Evolutionary conservation across 257 asterid genomes (phyloP).

Genomic region (Eustoma russellianum): DNA sequence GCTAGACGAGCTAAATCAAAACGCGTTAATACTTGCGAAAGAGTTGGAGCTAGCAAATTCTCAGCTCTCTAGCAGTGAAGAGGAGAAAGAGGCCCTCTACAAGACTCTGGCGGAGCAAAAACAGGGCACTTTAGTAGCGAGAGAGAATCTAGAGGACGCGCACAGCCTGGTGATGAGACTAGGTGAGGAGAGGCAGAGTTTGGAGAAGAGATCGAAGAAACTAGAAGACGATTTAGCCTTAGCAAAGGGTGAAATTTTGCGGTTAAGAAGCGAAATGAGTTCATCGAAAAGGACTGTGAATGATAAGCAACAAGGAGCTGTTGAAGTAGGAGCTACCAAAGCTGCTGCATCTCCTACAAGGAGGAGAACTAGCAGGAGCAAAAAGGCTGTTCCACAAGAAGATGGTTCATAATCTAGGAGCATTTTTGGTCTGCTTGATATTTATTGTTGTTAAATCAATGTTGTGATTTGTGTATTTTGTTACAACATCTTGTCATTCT

Average conservation of each 20-base stretch:
- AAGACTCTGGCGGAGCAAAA: slow-evolving; percentile 54
- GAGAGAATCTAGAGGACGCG: slow-evolving; percentile 82
- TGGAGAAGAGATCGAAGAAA: slow-evolving; percentile 47
- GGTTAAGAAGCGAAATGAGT: slow-evolving; percentile 46
- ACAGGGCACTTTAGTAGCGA: slow-evolving; percentile 37
- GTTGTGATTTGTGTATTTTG: too few relatives aligned
- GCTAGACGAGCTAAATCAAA: slow-evolving; percentile 46
- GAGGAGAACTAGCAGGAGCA: slow-evolving; percentile 40
- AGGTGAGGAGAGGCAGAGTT: slow-evolving; percentile 50
- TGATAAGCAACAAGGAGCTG: slow-evolving; percentile 20
- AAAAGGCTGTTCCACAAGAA: slow-evolving; percentile 21
- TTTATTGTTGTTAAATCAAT: neutral
- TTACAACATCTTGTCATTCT: neutral
- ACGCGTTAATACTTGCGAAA: slow-evolving; percentile 26
- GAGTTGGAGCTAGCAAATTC: slow-evolving; percentile 49
- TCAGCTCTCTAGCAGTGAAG: slow-evolving; percentile 42
- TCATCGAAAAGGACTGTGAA: slow-evolving; percentile 25
- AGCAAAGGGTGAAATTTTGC: slow-evolving; percentile 83
- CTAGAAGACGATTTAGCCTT: slow-evolving; percentile 65
- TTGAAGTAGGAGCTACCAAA: slow-evolving; percentile 18
- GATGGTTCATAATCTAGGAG: slow-evolving; percentile 22
- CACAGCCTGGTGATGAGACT: slow-evolving; percentile 49
- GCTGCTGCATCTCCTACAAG: slow-evolving; percentile 32
- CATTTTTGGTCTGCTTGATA: neutral
- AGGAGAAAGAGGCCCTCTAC: slow-evolving; percentile 43